Percentiles rank a stretch among this genome's conserved stretches.
These are phyloP conservation scores for Phytopythium boreale DNA, from an alignment of 352 stramenopile species.

Conservation along the genomic window DNA sequence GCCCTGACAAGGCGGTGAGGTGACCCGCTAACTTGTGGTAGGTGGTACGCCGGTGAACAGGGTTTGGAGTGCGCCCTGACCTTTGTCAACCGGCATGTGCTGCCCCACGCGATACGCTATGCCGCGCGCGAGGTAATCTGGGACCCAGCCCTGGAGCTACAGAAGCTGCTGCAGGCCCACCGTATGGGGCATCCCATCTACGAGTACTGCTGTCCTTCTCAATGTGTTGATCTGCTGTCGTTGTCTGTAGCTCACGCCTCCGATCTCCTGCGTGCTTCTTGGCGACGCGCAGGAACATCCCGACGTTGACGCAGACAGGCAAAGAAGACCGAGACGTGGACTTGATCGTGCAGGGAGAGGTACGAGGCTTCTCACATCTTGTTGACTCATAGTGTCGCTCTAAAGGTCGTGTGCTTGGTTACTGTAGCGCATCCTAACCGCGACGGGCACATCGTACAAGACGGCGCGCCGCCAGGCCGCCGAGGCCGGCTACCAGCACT, in stretches of 20 bases:
- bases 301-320: conserved; percentile 14
- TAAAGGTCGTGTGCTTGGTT: neutral
- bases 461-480: conserved; percentile 25
- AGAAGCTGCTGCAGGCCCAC: conserved; percentile 44
- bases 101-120: conserved; percentile 37
- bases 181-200: conserved; percentile 45
- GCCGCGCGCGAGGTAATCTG: conserved; percentile 27
- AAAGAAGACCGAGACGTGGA: conserved; percentile 28
- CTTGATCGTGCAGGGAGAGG: conserved; percentile 35
- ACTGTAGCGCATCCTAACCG: neutral
- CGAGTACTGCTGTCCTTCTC: conserved; percentile 20
- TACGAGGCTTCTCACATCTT: conserved; percentile 10
- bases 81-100: conserved; percentile 46
- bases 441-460: conserved; percentile 7
- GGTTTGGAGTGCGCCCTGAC: conserved; percentile 34
- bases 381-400: neutral
- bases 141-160: conserved; percentile 35
- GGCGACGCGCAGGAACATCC: conserved; percentile 23
- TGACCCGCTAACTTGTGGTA: neutral
- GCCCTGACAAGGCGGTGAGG: no score
- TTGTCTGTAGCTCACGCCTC: neutral
- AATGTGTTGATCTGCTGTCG: neutral
- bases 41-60: conserved; percentile 7
- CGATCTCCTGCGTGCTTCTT: neutral
- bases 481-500: conserved; percentile 24